Percentiles rank a stretch among this genome's conserved stretches.
phyloP scores from a whole-genome alignment of 2,329 filamentous ascomycete genomes.

The Tolypocladium endophyticum region DNA sequence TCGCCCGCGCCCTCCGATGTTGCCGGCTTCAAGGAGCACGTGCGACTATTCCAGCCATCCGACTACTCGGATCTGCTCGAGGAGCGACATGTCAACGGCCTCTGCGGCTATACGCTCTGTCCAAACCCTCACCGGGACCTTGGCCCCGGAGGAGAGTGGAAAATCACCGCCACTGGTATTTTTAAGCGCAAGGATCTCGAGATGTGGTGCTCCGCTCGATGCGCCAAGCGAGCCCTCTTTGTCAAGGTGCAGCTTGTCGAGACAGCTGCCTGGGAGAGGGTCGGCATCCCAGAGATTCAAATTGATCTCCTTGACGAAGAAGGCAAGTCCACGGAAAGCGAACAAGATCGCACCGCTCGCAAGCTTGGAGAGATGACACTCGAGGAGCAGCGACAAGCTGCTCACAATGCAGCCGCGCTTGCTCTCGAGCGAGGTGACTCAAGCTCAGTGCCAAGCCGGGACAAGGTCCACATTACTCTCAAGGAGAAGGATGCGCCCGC shows the following conservation, averaged over 20 bases:
- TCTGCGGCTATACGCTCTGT: slow-evolving; percentile 81
- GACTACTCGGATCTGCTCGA: slow-evolving; percentile 85
- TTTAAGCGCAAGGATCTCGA: slow-evolving; percentile 63
- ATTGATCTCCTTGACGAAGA: slow-evolving; percentile 61
- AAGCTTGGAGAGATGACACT: slow-evolving; percentile 32
- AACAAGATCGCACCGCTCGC: slow-evolving; percentile 23
- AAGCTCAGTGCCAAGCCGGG: slow-evolving; percentile 7
- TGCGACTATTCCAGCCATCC: slow-evolving; percentile 68
- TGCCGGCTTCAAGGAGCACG: slow-evolving; percentile 50
- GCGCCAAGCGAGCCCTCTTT: slow-evolving; percentile 71
- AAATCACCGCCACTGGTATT: slow-evolving; percentile 52
- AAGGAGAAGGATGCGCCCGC: slow-evolving; percentile 34
- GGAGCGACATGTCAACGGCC: slow-evolving; percentile 74
- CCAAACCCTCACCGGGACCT: slow-evolving; percentile 48
- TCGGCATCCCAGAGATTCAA: slow-evolving; percentile 41
- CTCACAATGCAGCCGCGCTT: slow-evolving; percentile 29
- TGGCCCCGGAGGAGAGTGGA: slow-evolving; percentile 52
- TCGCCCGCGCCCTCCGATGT: slow-evolving; percentile 48
- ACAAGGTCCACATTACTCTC: slow-evolving; percentile 36
- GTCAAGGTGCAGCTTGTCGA: slow-evolving; percentile 82
- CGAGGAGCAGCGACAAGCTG: slow-evolving; percentile 29
- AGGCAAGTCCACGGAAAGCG: slow-evolving; percentile 27
- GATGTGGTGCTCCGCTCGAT: slow-evolving; percentile 77
- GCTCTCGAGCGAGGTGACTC: slow-evolving; percentile 38
- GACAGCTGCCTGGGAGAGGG: slow-evolving; percentile 75